phyloP scores from a whole-genome alignment of 208 protist species.

The Crithidia brevicula region DNA sequence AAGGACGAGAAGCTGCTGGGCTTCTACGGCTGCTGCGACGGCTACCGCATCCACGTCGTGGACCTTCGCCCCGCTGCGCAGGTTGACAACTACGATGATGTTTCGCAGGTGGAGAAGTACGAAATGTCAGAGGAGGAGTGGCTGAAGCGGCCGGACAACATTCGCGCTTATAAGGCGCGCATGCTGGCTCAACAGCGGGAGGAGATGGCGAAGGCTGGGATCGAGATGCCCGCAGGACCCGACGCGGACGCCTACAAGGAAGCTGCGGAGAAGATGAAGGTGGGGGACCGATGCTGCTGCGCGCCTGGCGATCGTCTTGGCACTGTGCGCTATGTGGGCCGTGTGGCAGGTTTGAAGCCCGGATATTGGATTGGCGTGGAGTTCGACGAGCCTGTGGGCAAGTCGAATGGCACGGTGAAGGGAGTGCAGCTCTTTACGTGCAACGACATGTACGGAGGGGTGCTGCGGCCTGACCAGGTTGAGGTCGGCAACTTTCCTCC shows the following conservation, averaged over 20 bases:
- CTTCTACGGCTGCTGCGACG: conserved; percentile 86
- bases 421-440: conserved; percentile 90
- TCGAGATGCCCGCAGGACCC: conserved; percentile 36
- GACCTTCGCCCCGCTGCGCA: conserved; percentile 80
- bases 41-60: conserved; percentile 88
- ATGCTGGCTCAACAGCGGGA: conserved; percentile 75
- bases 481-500: conserved; percentile 90
- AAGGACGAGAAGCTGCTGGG: conserved; percentile 77
- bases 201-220: conserved; percentile 67
- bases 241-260: conserved; percentile 76
- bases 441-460: conserved; percentile 77
- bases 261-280: conserved; percentile 67
- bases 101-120: conserved; percentile 92
- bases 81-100: conserved; percentile 80
- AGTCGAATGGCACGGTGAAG: conserved; percentile 94
- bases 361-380: conserved; percentile 94
- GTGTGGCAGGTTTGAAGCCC: conserved; percentile 76
- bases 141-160: conserved; percentile 82
- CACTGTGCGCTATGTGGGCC: conserved; percentile 88
- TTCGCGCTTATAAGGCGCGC: conserved; percentile 78
- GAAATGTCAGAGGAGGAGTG: conserved; percentile 92
- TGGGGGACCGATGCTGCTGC: conserved; percentile 88
- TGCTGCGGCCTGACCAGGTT: conserved; percentile 89
- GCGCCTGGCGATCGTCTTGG: conserved; percentile 84
- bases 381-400: conserved; percentile 96